phyloP scores from a whole-genome alignment of 345 rosid genomes.

The Murraya paniculata region DNA sequence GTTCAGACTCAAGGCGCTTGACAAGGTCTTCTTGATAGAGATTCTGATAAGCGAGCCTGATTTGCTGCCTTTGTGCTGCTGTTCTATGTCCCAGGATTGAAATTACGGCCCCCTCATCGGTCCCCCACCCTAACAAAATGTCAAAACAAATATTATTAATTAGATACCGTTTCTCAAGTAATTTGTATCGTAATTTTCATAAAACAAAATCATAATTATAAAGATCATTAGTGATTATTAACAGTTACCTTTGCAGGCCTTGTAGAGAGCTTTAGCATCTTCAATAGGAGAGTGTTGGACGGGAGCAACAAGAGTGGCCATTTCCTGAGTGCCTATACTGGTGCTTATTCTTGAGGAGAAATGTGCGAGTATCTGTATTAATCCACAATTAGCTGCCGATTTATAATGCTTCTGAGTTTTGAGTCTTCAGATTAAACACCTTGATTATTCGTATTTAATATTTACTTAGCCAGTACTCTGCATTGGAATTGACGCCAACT shows the following conservation, averaged over 20 bases:
- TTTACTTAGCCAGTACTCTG: neutral
- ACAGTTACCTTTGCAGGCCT: slow-evolving; percentile 32
- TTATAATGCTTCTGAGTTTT: neutral
- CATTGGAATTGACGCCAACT: neutral
- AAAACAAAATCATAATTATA: too few relatives aligned
- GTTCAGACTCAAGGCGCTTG: slow-evolving; percentile 63
- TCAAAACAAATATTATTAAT: too few relatives aligned
- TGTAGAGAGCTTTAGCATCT: slow-evolving; percentile 30
- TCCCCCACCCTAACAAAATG: slow-evolving; percentile 47
- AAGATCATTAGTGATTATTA: too few relatives aligned
- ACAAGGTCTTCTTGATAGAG: slow-evolving; percentile 49
- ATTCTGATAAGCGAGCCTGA: slow-evolving; percentile 43
- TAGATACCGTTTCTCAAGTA: too few relatives aligned
- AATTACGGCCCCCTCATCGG: slow-evolving; percentile 45
- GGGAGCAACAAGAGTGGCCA: slow-evolving; percentile 22
- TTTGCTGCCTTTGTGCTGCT: slow-evolving; percentile 52
- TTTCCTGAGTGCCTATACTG: neutral
- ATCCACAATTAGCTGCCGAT: neutral
- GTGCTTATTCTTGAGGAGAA: neutral
- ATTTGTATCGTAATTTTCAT: too few relatives aligned
- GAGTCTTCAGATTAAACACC: neutral
- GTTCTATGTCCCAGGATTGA: slow-evolving; percentile 47
- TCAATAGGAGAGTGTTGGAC: slow-evolving; percentile 12
- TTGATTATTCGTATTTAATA: neutral
- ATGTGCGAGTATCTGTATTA: neutral